Evolutionary conservation across 2,329 filamentous ascomycete genomes (phyloP), one percentile per base, ranked within the genome.

Genomic region (Cytospora mali): DNA sequence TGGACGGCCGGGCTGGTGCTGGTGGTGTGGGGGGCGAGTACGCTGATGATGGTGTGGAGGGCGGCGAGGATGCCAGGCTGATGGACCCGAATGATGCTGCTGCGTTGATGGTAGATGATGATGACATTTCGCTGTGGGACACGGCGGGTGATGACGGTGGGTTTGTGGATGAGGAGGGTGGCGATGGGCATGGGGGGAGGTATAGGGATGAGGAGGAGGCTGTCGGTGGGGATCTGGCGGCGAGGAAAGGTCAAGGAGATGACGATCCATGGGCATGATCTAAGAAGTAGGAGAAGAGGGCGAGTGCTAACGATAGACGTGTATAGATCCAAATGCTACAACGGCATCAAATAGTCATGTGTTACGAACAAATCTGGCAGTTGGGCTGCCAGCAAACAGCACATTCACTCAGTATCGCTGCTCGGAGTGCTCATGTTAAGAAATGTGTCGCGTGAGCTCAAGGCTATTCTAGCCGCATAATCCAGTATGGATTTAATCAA

Each of bases 51-150:
- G 81, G 81, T 3, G 81, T 82, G 56, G 74, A 77, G 28, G 68
- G 68, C 23, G 68, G 67, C 39, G 64, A 69, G 57, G 60, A 53
- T 13, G 66, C 68, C 6, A 68, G 71, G 42, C 62, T 69, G 53
- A 64, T 73, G 66, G 70, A 75, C 61, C 68, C 71, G 25, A 68
- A 73, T 54, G 81, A 82, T 29, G 79, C 80, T 7, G 82, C 83
- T 4, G 80, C 81, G 31, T 72, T 85, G 46, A 84, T 86, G 81
- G 80, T 63, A 5, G 64, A 81, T 52, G 84, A 84, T 54, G 84
- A 86, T 62, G 84, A 86, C 66, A 81, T 86, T 59, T 85, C 83
- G 31, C 73, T 86, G 23, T 87, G 84, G 84, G 82, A 81, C 25
- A 74, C 76, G 25, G 76, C 74, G 27, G 74, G 73, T 25, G 75